A percentile compares a stretch with the other conserved stretches of the same genome.
Conservation (phyloP, 768 basidiomycete genomes). For the Strobilomyces echinocephalus region DNA sequence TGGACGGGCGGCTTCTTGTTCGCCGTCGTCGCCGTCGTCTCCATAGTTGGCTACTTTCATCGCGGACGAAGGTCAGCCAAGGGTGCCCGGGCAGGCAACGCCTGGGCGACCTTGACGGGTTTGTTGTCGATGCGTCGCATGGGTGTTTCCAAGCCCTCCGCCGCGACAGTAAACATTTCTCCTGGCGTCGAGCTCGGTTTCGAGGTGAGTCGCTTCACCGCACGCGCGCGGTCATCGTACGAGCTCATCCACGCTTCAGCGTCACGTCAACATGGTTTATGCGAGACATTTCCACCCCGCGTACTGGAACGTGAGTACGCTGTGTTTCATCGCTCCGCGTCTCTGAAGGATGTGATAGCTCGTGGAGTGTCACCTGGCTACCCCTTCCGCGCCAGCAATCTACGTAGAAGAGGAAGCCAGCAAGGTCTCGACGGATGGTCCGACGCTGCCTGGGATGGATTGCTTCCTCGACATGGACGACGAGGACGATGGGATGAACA, state of each 20-base stretch:
- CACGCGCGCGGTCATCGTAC: background rate
- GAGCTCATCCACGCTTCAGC: background rate
- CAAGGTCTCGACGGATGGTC: too few relatives aligned
- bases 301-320: too few relatives aligned
- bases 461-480: too few relatives aligned
- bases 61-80: constrained; percentile 2
- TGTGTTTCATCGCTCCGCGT: too few relatives aligned
- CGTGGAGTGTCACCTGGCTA: too few relatives aligned
- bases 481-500: too few relatives aligned
- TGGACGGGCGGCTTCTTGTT: constrained; percentile 16
- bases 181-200: constrained; percentile 10
- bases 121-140: constrained; percentile 9
- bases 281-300: constrained; percentile 2
- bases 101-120: constrained; percentile 4
- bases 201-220: constrained; percentile 1
- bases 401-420: too few relatives aligned
- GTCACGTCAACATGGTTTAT: constrained; percentile 20
- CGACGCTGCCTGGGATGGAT: too few relatives aligned
- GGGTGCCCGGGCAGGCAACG: background rate
- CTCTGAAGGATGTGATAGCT: too few relatives aligned
- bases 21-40: constrained; percentile 8
- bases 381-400: too few relatives aligned
- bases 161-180: background rate
- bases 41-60: constrained; percentile 13
- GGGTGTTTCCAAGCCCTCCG: background rate